These are phyloP conservation scores for Lactifluus piperatus DNA, from an alignment of 768 basidiomycete species.

Conservation along the genomic window DNA sequence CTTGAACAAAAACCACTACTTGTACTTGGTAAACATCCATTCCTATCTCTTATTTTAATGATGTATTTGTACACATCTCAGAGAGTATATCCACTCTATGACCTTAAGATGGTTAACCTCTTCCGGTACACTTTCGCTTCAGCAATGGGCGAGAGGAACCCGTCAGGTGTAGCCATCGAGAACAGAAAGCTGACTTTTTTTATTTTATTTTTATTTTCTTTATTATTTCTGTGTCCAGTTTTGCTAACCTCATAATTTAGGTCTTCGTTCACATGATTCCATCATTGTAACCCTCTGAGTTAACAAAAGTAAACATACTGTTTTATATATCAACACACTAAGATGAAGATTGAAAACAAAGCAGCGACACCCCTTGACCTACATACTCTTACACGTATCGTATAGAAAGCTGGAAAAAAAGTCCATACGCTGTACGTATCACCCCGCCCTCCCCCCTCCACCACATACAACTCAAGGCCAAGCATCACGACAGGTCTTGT, in stretches of 20 bases:
- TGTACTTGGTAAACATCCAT: not conserved
- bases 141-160: conserved; percentile 10
- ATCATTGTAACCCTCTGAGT: too few relatives aligned
- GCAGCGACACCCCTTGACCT: not conserved
- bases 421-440: not conserved
- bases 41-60: not conserved
- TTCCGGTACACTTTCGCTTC: conserved; percentile 4
- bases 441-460: not conserved
- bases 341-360: not conserved
- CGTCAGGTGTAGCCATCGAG: not conserved
- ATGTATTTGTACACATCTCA: not conserved
- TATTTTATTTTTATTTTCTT: not conserved
- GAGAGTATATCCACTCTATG: conserved; percentile 4
- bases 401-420: not conserved
- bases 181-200: conserved; percentile 13
- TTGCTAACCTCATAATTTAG: not conserved
- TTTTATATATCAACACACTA: not conserved
- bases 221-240: not conserved
- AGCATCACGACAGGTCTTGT: conserved; percentile 60
- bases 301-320: not conserved
- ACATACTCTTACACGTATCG: not conserved
- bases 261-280: not conserved
- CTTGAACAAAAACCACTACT: too few relatives aligned
- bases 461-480: conserved; percentile 26
- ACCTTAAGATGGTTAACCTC: conserved; percentile 2